These are phyloP conservation scores for Lophiostoma macrostomum DNA, from an alignment of 495 filamentous ascomycete species.

Conservation along the genomic window DNA sequence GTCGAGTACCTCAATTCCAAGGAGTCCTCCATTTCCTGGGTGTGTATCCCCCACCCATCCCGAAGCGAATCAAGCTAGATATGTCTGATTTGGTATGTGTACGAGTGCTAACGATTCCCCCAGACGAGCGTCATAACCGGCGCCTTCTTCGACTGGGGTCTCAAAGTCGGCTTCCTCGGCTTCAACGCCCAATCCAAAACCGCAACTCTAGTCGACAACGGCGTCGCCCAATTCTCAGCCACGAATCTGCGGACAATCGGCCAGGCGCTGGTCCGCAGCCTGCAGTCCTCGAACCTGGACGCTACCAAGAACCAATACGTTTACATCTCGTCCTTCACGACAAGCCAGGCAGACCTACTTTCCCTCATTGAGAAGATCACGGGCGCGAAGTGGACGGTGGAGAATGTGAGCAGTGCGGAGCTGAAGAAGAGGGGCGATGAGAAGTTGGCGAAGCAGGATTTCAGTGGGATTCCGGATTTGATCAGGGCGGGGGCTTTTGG, in stretches of 20 bases:
- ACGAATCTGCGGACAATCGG: conserved; percentile 46
- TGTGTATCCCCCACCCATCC: too few species aligned
- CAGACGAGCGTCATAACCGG: conserved; percentile 51
- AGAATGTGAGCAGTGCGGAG: conserved; percentile 37
- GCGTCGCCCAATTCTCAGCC: conserved; percentile 41
- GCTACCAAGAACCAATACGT: conserved; percentile 50
- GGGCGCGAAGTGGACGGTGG: conserved; percentile 44
- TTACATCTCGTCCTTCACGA: conserved; percentile 46
- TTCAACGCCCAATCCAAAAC: conserved; percentile 44
- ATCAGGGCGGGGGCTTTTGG: conserved; percentile 17
- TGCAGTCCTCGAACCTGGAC: conserved; percentile 42
- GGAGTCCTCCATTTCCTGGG: conserved; percentile 47
- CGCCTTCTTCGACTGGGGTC: conserved; percentile 51
- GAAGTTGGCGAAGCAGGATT: conserved; percentile 44
- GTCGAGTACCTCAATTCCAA: conserved; percentile 49
- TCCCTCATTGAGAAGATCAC: conserved; percentile 45
- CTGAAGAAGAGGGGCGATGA: conserved; percentile 34
- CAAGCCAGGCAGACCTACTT: conserved; percentile 49
- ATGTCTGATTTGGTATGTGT: too few species aligned
- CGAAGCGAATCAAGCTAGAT: too few species aligned
- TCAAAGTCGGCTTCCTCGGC: conserved; percentile 45
- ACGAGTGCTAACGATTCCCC: too few species aligned
- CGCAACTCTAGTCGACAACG: conserved; percentile 48
- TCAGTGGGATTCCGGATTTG: conserved; percentile 12
- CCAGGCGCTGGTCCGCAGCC: conserved; percentile 42